Conservation (phyloP, 495 filamentous ascomycete genomes). For the Aspergillus haitiensis region DNA sequence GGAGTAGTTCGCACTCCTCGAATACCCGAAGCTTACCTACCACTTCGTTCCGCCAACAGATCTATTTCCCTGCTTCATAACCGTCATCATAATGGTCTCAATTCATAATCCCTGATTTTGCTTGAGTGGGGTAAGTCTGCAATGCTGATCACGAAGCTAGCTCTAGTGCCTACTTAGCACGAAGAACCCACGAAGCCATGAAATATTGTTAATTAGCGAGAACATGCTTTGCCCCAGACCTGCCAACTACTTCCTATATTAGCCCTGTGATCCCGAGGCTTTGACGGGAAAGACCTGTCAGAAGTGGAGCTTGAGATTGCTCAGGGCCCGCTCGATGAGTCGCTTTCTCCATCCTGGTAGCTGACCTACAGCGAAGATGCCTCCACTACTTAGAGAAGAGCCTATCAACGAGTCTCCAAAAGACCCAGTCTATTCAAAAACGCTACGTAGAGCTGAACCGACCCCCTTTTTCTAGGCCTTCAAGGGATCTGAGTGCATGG, state of each 20-base stretch:
- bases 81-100: too few species aligned
- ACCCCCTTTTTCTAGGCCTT: not conserved
- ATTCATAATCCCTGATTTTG: too few species aligned
- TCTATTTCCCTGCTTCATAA: too few species aligned
- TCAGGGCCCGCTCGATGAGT: not conserved
- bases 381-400: not conserved
- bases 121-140: not conserved
- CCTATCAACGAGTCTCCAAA: not conserved
- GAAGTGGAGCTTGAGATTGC: not conserved
- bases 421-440: not conserved
- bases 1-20: too few species aligned
- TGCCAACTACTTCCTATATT: not conserved
- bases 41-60: too few species aligned
- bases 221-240: not conserved
- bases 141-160: not conserved
- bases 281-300: not conserved
- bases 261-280: slow-evolving; percentile 1
- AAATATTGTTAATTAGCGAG: not conserved
- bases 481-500: not conserved
- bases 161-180: not conserved
- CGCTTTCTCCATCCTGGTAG: not conserved
- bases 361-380: not conserved
- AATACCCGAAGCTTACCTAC: too few species aligned
- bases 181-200: too few species aligned
- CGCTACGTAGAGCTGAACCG: not conserved